Conservation (phyloP, 768 basidiomycete genomes). For the Fomitopsis pulvina region DNA sequence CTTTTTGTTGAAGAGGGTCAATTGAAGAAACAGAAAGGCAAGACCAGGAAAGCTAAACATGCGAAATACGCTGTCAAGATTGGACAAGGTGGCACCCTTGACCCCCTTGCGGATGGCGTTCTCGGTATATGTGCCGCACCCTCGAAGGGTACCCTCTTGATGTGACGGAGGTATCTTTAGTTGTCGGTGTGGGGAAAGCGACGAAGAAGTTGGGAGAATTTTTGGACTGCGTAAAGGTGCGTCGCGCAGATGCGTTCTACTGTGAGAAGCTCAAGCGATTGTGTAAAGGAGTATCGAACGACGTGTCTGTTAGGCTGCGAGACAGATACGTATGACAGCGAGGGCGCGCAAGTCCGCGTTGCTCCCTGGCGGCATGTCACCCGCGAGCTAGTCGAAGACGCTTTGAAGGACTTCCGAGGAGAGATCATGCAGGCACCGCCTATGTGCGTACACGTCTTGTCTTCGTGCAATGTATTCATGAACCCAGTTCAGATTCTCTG, state of each 20-base stretch:
- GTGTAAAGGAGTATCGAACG: slow-evolving; percentile 93
- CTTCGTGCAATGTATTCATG: slow-evolving; percentile 1
- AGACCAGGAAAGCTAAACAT: slow-evolving; percentile 30
- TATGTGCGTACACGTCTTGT: slow-evolving; percentile 51
- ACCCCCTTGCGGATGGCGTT: slow-evolving; percentile 88
- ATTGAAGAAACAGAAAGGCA: slow-evolving; percentile 44
- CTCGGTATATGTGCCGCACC: slow-evolving; percentile 14
- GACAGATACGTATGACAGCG: slow-evolving; percentile 91
- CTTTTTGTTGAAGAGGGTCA: slow-evolving; percentile 65
- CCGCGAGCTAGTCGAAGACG: slow-evolving; percentile 60
- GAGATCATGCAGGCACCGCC: slow-evolving; percentile 89
- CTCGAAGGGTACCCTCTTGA: neutral
- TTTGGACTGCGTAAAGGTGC: slow-evolving; percentile 84
- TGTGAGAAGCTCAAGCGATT: too few relatives aligned
- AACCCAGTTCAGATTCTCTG: slow-evolving; percentile 70
- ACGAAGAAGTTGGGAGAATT: slow-evolving; percentile 84
- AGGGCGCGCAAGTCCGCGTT: slow-evolving; percentile 73
- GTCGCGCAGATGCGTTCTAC: slow-evolving; percentile 9
- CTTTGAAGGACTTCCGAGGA: slow-evolving; percentile 71
- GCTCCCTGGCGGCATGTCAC: slow-evolving; percentile 85
- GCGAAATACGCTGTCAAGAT: slow-evolving; percentile 58
- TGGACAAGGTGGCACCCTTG: slow-evolving; percentile 92
- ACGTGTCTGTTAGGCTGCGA: slow-evolving; percentile 91
- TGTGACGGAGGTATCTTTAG: slow-evolving; percentile 31
- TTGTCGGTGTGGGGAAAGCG: slow-evolving; percentile 83